These are phyloP conservation scores for Yamadazyma triangularis DNA, from an alignment of 1,139 yeast genomes.

Conservation along the genomic window DNA sequence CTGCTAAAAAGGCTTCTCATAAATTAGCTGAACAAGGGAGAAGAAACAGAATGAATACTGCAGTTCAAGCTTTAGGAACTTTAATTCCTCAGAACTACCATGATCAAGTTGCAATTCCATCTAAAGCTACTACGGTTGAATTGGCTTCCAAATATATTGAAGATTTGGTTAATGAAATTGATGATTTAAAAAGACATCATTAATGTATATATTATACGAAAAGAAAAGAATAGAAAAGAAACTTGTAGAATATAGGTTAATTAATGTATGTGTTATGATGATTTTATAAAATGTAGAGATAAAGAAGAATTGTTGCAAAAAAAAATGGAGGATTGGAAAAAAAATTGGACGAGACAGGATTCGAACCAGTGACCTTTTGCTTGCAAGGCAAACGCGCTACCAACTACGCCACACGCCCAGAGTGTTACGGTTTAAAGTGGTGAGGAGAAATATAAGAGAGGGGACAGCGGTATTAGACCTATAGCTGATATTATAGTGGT, in stretches of 20 bases:
- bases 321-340: slow-evolving; percentile 79
- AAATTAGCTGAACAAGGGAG: slow-evolving; percentile 96
- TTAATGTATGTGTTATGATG: too few relatives aligned
- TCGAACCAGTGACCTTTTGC: slow-evolving; percentile 67
- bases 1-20: slow-evolving; percentile 71
- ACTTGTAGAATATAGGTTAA: too few relatives aligned
- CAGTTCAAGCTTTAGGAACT: slow-evolving; percentile 68
- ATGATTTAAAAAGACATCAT: slow-evolving; percentile 10
- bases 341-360: slow-evolving; percentile 56
- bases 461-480: too few relatives aligned
- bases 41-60: slow-evolving; percentile 84
- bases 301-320: slow-evolving; percentile 42
- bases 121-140: slow-evolving; percentile 93
- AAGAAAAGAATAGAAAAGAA: too few relatives aligned
- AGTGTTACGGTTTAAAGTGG: too few relatives aligned
- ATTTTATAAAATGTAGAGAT: not conserved
- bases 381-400: slow-evolving; percentile 70
- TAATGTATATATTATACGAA: not conserved
- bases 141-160: slow-evolving; percentile 71
- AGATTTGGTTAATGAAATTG: slow-evolving; percentile 45
- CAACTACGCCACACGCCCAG: slow-evolving; percentile 67
- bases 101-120: slow-evolving; percentile 59
- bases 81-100: slow-evolving; percentile 64
- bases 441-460: too few relatives aligned
- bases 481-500: too few relatives aligned